phyloP scores from a whole-genome alignment of 805 yeast species.

The Lipomyces lipofer region DNA sequence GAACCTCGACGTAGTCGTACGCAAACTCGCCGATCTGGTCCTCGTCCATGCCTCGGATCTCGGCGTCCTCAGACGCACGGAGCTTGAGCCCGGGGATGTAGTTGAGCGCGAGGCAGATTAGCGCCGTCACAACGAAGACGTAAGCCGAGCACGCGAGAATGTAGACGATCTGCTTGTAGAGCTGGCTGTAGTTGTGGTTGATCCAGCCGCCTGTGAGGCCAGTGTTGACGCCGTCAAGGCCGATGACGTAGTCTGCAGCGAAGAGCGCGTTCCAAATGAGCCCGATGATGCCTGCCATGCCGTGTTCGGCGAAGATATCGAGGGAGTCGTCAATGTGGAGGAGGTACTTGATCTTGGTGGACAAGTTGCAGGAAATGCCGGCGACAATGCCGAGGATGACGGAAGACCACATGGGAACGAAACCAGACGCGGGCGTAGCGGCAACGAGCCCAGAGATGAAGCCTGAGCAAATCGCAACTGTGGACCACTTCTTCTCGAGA shows the following conservation, averaged over 20 bases:
- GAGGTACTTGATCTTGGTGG: conserved; percentile 83
- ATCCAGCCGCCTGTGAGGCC: conserved; percentile 88
- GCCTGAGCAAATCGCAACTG: conserved; percentile 95
- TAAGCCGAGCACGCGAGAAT: conserved; percentile 74
- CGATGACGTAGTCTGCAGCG: conserved; percentile 84
- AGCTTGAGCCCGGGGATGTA: conserved; percentile 78
- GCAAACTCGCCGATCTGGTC: conserved; percentile 98
- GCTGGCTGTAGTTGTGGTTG: conserved; percentile 83
- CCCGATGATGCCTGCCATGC: conserved; percentile 91
- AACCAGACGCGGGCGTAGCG: conserved; percentile 93
- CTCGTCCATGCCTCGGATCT: conserved; percentile 88
- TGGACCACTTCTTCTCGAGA: conserved; percentile 85
- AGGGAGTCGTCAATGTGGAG: conserved; percentile 85
- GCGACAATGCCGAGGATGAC: conserved; percentile 78
- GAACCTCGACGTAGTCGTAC: conserved; percentile 95
- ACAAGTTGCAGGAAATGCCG: conserved; percentile 82
- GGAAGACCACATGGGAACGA: conserved; percentile 89
- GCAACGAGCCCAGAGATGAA: conserved; percentile 94
- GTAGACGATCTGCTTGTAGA: conserved; percentile 87
- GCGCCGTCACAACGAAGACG: conserved; percentile 70
- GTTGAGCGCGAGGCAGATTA: conserved; percentile 72
- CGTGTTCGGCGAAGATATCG: conserved; percentile 98
- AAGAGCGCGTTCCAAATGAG: conserved; percentile 84
- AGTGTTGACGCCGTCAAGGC: conserved; percentile 67
- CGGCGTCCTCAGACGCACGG: conserved; percentile 81